A percentile compares a stretch with the other conserved stretches of the same genome.
phyloP scores from a whole-genome alignment of 1,284 basidiomycete genomes.

The Heterobasidion annosum region DNA sequence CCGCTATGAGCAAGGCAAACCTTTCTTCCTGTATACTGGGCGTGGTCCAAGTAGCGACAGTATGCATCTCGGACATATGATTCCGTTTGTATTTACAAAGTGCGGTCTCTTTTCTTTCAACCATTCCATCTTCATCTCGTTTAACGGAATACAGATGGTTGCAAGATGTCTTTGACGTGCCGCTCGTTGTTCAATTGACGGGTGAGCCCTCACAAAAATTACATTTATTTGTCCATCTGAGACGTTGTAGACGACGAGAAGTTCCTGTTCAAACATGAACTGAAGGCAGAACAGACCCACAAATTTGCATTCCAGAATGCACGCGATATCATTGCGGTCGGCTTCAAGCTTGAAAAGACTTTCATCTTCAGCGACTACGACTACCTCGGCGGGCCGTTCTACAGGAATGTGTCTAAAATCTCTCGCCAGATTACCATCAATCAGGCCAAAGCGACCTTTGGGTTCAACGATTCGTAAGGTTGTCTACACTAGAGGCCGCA shows the following conservation, averaged over 20 bases:
- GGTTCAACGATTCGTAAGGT: constrained; percentile 88
- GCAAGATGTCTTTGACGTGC: constrained; percentile 93
- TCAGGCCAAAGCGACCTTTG: constrained; percentile 93
- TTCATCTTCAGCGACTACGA: constrained; percentile 96
- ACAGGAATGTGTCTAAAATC: constrained; percentile 90
- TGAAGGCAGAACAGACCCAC: constrained; percentile 86
- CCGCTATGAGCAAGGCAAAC: constrained; percentile 94
- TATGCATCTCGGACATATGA: constrained; percentile 97
- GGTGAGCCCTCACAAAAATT: too few relatives aligned
- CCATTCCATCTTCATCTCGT: background rate
- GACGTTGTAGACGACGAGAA: constrained; percentile 85
- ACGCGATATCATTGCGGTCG: constrained; percentile 93
- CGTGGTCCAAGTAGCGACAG: constrained; percentile 94
- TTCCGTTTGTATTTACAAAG: constrained; percentile 98
- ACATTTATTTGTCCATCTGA: too few relatives aligned
- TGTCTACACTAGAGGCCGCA: background rate
- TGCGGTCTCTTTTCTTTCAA: constrained; percentile 26
- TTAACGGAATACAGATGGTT: constrained; percentile 60
- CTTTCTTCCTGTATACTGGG: constrained; percentile 98
- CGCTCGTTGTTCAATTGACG: constrained; percentile 92
- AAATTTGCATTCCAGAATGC: constrained; percentile 84
- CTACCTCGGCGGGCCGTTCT: constrained; percentile 88
- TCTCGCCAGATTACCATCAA: constrained; percentile 90
- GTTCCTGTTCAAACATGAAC: constrained; percentile 94
- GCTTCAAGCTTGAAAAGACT: constrained; percentile 88